A percentile compares a stretch with the other conserved stretches of the same genome.
These are phyloP conservation scores for Pleurotus citrinopileatus DNA, from an alignment of 768 basidiomycete species.

Conservation along the genomic window DNA sequence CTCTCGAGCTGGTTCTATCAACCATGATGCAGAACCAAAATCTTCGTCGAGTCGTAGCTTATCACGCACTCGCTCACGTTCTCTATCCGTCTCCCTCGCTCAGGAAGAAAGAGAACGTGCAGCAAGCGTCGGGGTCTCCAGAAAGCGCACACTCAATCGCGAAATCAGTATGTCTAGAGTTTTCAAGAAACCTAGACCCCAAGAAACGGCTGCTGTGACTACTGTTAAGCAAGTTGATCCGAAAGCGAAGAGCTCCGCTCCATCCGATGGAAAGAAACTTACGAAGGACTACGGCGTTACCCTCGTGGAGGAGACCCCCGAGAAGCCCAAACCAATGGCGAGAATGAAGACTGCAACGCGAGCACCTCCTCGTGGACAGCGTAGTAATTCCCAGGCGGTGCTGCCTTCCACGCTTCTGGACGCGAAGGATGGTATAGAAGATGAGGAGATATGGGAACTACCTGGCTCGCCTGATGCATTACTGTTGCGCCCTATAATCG, in stretches of 20 bases:
- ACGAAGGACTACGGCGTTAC: constrained; percentile 31
- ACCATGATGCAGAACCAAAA: constrained; percentile 7
- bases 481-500: constrained; percentile 22
- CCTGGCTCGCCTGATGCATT: constrained; percentile 42
- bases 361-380: constrained; percentile 13
- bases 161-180: constrained; percentile 77
- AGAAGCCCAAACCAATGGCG: constrained; percentile 29
- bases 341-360: constrained; percentile 15
- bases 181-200: constrained; percentile 44
- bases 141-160: constrained; percentile 57
- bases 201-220: constrained; percentile 22
- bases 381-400: constrained; percentile 3
- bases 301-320: constrained; percentile 57
- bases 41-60: constrained; percentile 16
- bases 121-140: constrained; percentile 30
- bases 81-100: constrained; percentile 68
- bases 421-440: constrained; percentile 24
- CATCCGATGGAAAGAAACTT: neutral
- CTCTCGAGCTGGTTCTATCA: constrained; percentile 21
- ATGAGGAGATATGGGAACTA: constrained; percentile 38
- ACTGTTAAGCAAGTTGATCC: constrained; percentile 13
- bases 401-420: too few species aligned
- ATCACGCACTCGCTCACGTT: constrained; percentile 49
- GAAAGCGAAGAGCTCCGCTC: too few species aligned
- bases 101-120: constrained; percentile 49